These are phyloP conservation scores for Penicillium aurantiogriseum DNA, from an alignment of 2,329 filamentous ascomycete genomes.

Conservation along the genomic window DNA sequence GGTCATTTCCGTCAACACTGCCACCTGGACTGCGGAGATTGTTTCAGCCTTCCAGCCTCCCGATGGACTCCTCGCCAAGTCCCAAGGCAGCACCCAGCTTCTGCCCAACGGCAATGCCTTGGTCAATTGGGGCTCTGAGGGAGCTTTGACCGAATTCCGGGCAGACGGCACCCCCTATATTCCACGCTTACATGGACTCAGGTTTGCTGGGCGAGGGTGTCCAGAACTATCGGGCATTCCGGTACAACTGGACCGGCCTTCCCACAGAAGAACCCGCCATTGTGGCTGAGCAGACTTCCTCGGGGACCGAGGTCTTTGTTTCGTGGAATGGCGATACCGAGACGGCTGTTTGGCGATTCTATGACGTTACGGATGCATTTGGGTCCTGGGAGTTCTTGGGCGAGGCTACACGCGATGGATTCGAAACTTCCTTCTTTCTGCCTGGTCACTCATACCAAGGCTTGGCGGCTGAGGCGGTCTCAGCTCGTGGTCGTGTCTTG, in stretches of 20 bases:
- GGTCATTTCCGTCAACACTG: slow-evolving; percentile 48
- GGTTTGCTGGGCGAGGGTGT: slow-evolving; percentile 40
- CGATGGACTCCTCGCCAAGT: slow-evolving; percentile 50
- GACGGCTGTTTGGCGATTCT: slow-evolving; percentile 52
- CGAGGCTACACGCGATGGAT: slow-evolving; percentile 27
- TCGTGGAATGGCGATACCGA: slow-evolving; percentile 56
- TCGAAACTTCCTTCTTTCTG: slow-evolving; percentile 32
- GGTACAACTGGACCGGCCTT: slow-evolving; percentile 42
- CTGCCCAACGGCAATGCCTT: slow-evolving; percentile 55
- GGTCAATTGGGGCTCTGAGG: slow-evolving; percentile 57
- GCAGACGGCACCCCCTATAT: slow-evolving; percentile 35
- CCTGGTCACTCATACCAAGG: slow-evolving; percentile 29
- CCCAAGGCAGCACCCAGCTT: slow-evolving; percentile 55
- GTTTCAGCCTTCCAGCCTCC: slow-evolving; percentile 52
- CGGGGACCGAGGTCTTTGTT: slow-evolving; percentile 48
- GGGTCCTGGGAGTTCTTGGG: slow-evolving; percentile 30
- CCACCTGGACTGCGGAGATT: slow-evolving; percentile 44
- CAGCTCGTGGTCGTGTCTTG: slow-evolving; percentile 26
- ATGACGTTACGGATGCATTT: slow-evolving; percentile 32
- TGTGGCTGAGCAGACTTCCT: slow-evolving; percentile 35
- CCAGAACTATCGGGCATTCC: slow-evolving; percentile 42
- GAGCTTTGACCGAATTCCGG: slow-evolving; percentile 40
- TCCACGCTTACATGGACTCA: slow-evolving; percentile 46
- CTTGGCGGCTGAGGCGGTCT: slow-evolving; percentile 43
- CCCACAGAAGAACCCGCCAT: slow-evolving; percentile 39